Conservation (phyloP, 805 yeast species). For the Cyberlindnera euphorbiiphila region DNA sequence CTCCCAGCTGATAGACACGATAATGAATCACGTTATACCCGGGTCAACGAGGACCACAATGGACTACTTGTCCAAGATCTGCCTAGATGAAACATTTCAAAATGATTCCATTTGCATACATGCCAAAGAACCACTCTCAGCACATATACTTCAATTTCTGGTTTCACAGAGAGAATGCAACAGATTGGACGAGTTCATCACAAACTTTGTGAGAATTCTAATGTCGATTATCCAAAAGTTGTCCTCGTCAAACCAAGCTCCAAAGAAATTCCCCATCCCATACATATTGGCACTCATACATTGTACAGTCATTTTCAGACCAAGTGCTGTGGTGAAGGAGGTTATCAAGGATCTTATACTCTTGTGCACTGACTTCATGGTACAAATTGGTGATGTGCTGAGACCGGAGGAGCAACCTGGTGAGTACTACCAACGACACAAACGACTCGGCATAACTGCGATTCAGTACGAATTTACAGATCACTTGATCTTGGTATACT, state of each 20-base stretch:
- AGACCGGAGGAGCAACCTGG: slow-evolving; percentile 26
- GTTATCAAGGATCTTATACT: slow-evolving; percentile 27
- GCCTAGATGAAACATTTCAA: slow-evolving; percentile 8
- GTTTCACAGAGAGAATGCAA: slow-evolving; percentile 38
- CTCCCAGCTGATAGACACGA: slow-evolving; percentile 33
- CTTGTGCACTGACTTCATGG: not conserved
- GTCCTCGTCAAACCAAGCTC: slow-evolving; percentile 21
- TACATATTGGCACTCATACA: slow-evolving; percentile 56
- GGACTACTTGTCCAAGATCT: slow-evolving; percentile 32
- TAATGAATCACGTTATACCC: slow-evolving; percentile 33
- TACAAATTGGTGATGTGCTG: slow-evolving; percentile 7
- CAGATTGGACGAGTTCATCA: slow-evolving; percentile 47
- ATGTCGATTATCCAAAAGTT: not conserved
- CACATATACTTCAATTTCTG: slow-evolving; percentile 38
- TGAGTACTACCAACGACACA: slow-evolving; percentile 22
- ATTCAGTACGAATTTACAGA: slow-evolving; percentile 47
- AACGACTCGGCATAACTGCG: slow-evolving; percentile 28
- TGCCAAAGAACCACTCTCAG: slow-evolving; percentile 32
- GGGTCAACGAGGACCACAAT: slow-evolving; percentile 34
- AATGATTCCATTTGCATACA: slow-evolving; percentile 26
- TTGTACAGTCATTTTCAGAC: slow-evolving; percentile 53
- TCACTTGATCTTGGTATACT: slow-evolving; percentile 44
- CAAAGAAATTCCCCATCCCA: slow-evolving; percentile 42
- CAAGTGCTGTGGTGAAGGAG: slow-evolving; percentile 50
- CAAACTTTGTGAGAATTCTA: slow-evolving; percentile 34